Base-by-base conservation (phyloP, 192 early-diverging fungal genomes). In the Coemansia sp. region DNA sequence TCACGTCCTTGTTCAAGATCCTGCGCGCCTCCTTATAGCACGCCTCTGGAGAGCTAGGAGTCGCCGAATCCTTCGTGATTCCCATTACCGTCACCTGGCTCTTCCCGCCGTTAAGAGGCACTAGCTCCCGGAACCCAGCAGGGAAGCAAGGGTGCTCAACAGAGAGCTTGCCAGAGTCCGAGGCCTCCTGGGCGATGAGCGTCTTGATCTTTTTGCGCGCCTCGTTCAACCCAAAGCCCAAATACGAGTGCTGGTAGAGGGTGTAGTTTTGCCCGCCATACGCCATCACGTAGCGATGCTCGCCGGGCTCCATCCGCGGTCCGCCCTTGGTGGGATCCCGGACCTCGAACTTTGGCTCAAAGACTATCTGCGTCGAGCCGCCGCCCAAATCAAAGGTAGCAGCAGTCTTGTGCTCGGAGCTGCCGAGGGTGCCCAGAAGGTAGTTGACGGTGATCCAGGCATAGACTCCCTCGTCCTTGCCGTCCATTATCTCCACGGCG, bases 401-500 rank as follows among this genome's bases (percentile, higher is more conserved):
- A 2, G 90, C 95, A 2, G 94, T 95, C 9, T 72, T 71, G 59
- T 83, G 73, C 31, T 80, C 73, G 12, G 61, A 36, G 10, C 82
- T 78, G 10, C 87, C 92, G 50, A 95, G 84, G 20, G 77, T 79
- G 20, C 84, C 73, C 31, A 95, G 83, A 8, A 99, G 79, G 64
- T 93, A 96, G 77, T 99, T 99, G 21, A 96, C 92, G 0, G 96
- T 99, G 52, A 99, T 93, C 96, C 96, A 99, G 34, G 95, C 95
- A 79, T 89, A 99, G n/a, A 97, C 89, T 43, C 95, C 96, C 87
- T 99, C 97, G 73, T 97, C 93, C 43, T 81, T 86, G n/a, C 97
- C 97, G 33, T 92, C 91, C 97, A 99, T 99, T 64, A 99, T 89
- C 12, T 76, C 88, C 7, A 99, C 91, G 8, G 90, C 93, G 38